Percentiles rank a stretch among this genome's conserved stretches.
Evolutionary conservation across 2,329 filamentous ascomycete genomes (phyloP).

Genomic region (Metarhizium sp.): DNA sequence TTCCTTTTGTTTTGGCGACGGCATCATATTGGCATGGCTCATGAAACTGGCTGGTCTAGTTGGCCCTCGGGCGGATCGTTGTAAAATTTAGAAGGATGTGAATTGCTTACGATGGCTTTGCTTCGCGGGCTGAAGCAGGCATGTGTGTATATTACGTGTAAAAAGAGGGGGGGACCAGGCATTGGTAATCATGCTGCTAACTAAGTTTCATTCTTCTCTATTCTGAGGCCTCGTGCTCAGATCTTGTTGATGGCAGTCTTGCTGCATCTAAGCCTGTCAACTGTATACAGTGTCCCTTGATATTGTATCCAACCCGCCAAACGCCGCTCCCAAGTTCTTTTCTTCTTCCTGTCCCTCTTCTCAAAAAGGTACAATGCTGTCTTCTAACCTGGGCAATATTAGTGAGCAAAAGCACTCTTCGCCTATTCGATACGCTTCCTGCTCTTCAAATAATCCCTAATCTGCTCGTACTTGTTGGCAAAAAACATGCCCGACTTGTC

Average conservation of each 20-base stretch:
- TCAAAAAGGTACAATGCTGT: not conserved
- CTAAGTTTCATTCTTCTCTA: too few relatives aligned
- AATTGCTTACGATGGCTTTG: too few relatives aligned
- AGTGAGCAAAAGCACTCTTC: not conserved
- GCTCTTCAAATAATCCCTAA: conserved; percentile 68
- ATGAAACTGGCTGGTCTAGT: too few relatives aligned
- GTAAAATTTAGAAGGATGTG: too few relatives aligned
- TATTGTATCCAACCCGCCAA: not conserved
- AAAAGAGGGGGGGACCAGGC: too few relatives aligned
- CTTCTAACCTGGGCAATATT: not conserved
- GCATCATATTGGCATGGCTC: not conserved
- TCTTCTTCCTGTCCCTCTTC: too few relatives aligned
- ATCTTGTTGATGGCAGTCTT: not conserved
- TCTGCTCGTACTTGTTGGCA: conserved; percentile 82
- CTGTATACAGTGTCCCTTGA: not conserved
- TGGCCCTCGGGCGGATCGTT: too few relatives aligned
- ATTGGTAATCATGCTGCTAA: too few relatives aligned
- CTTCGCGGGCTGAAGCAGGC: too few relatives aligned
- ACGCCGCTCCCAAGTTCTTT: not conserved
- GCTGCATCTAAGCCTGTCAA: not conserved
- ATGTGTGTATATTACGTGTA: too few relatives aligned
- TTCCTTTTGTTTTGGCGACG: not conserved
- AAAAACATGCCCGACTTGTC: conserved; percentile 80
- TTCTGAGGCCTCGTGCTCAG: too few relatives aligned
- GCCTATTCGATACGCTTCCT: conserved; percentile 40